A percentile compares a stretch with the other conserved stretches of the same genome.
These are phyloP conservation scores for Lentinula detonsa DNA, from an alignment of 768 basidiomycete species.

Conservation along the genomic window DNA sequence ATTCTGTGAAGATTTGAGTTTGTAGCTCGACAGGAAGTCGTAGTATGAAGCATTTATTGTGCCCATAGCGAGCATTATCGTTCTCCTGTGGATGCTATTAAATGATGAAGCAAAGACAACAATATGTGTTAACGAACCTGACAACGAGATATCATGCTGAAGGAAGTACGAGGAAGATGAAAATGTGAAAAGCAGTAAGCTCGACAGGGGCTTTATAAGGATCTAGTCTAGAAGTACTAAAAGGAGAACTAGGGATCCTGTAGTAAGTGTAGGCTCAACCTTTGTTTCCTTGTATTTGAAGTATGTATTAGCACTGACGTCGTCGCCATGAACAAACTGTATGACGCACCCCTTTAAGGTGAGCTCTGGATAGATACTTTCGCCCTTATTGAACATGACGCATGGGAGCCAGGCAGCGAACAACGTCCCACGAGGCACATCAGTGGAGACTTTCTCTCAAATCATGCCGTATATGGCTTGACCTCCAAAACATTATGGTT, in stretches of 20 bases:
- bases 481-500: neutral
- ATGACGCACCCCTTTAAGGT: neutral
- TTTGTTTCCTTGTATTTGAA: neutral
- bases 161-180: neutral
- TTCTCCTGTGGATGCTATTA: neutral
- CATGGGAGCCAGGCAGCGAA: neutral
- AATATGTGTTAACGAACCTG: neutral
- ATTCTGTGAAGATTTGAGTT: constrained; percentile 38
- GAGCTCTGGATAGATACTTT: neutral
- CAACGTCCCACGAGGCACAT: neutral
- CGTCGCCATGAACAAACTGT: neutral
- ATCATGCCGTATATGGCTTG: neutral
- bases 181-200: neutral
- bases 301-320: neutral
- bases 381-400: neutral
- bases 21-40: constrained; percentile 39
- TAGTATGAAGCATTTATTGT: constrained; percentile 19
- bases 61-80: neutral
- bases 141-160: neutral
- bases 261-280: too few relatives aligned
- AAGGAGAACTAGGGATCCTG: neutral
- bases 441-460: neutral
- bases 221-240: neutral
- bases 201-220: neutral
- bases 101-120: neutral